Evolutionary conservation across 495 filamentous ascomycete genomes (phyloP).

Genomic region (Podospora conica): DNA sequence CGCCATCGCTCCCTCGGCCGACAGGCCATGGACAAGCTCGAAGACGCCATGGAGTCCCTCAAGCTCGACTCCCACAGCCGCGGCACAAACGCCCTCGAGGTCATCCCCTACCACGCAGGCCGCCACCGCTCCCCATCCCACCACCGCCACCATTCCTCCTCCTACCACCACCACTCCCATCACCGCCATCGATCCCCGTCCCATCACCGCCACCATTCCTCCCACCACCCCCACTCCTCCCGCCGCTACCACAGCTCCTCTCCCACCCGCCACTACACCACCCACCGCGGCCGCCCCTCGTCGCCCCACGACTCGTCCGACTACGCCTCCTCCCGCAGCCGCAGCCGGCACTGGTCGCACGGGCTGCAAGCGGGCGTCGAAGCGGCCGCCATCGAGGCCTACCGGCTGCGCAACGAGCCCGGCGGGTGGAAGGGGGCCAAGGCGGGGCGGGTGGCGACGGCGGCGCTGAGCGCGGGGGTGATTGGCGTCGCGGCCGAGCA

Average conservation of each 20-base stretch:
- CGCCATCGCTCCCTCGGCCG: constrained; percentile 24
- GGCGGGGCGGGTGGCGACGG: constrained; percentile 35
- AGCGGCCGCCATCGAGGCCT: constrained; percentile 37
- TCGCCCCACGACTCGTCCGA: background rate
- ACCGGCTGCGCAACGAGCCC: constrained; percentile 38
- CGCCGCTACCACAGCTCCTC: constrained; percentile 13
- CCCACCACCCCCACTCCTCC: background rate
- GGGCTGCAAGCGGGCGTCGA: constrained; percentile 30
- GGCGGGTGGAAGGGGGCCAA: constrained; percentile 37
- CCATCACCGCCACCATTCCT: background rate
- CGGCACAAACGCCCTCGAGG: background rate
- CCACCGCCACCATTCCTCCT: background rate
- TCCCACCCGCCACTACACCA: constrained; percentile 1
- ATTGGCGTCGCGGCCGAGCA: constrained; percentile 31
- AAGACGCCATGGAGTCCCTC: constrained; percentile 12
- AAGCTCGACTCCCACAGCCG: constrained; percentile 7
- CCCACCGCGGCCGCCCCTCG: background rate
- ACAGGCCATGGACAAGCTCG: constrained; percentile 20
- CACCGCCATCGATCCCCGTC: background rate
- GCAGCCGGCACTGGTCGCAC: constrained; percentile 2
- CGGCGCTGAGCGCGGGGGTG: constrained; percentile 38
- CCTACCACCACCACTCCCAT: background rate
- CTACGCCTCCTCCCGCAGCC: background rate
- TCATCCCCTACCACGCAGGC: background rate
- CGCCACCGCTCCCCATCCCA: background rate